Base-by-base conservation (phyloP, 768 basidiomycete genomes). In the Macrolepiota albuminosa region DNA sequence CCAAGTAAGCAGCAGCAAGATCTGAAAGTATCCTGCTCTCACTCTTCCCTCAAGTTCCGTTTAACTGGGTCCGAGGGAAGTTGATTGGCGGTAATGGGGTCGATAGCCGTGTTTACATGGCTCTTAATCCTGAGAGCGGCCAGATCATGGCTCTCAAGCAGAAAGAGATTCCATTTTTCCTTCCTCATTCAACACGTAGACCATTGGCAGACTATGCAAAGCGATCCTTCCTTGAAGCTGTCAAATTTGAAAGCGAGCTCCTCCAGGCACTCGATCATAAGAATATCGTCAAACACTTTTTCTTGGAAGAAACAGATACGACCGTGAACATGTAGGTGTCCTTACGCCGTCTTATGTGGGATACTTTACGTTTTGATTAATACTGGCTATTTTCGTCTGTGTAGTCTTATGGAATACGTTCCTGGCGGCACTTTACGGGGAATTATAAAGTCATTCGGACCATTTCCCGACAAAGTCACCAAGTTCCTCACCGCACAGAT, bases 101-200 rank as follows among this genome's bases (percentile, higher is more conserved):
- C 8, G 98, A 95, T 68, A 97, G 97, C 10, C 85, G 88, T 47
- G 96, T 99, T 37, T 99, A 97, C 69, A 83, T 98, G 57, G 97
- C 93, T 14, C 77, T 98, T 60, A 97, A 98, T 71, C 91, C 91
- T 39, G 93, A 89, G 3, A 94, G 93, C 0, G 93, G 93, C 58
- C 94, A 97, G 74, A 95, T 96, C 89, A 93, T 98, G 68, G 95
- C 96, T 21, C 95, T 98, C 63, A 99, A 99, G 74, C 97, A 98
- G 73, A 96, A 98, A 53, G 95, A 98, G 72, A 84, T 95, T 56
- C 95, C 96, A 42, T 43, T 21, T 16, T 56, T n/a, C 14, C 46
- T 7, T 26, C 37, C 36, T 34, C 18, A 8, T 37, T 26, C 53
- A 40, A 26, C 36, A 9, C 37, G 16, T 11, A 45, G 29, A 4